Evolutionary conservation across 2,329 filamentous ascomycete genomes (phyloP).

Genomic region (Daldinia eschscholtzii): DNA sequence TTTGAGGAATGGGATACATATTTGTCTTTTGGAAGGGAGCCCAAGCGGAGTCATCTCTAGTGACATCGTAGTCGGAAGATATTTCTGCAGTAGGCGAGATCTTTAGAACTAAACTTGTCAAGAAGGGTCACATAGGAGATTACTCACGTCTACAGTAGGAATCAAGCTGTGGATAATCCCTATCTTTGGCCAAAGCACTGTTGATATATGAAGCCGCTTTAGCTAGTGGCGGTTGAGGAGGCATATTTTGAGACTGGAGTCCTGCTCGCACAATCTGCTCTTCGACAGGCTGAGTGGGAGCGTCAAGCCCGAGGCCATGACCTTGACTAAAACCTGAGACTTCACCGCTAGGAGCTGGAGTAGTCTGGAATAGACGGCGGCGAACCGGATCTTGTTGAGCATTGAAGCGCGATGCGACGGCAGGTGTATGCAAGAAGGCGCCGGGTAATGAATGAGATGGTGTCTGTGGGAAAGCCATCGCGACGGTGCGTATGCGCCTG

Average conservation of each 20-base stretch:
- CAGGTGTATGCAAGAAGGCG: conserved; percentile 81
- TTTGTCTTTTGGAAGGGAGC: conserved; percentile 89
- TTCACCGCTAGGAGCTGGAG: conserved; percentile 36
- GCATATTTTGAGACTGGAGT: conserved; percentile 51
- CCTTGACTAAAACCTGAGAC: conserved; percentile 37
- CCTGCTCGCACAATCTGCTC: conserved; percentile 45
- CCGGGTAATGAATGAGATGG: conserved; percentile 80
- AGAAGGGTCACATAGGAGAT: conserved; percentile 17
- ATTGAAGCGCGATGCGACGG: conserved; percentile 65
- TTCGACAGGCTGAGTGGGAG: conserved; percentile 37
- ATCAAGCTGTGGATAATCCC: conserved; percentile 88
- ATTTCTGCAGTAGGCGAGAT: conserved; percentile 68
- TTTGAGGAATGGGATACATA: conserved; percentile 90
- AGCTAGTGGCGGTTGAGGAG: conserved; percentile 68
- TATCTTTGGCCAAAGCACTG: conserved; percentile 79
- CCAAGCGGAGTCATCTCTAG: conserved; percentile 76
- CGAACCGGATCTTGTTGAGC: conserved; percentile 61
- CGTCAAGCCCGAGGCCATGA: conserved; percentile 38
- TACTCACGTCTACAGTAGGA: conserved; percentile 87
- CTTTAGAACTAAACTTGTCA: conserved; percentile 49
- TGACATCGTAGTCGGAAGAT: conserved; percentile 91
- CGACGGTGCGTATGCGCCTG: conserved; percentile 26
- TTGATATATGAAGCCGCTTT: conserved; percentile 89
- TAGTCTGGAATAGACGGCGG: conserved; percentile 63
- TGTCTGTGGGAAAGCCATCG: conserved; percentile 69